phyloP scores from a whole-genome alignment of 805 yeast species.

The Pichia scutulata region DNA sequence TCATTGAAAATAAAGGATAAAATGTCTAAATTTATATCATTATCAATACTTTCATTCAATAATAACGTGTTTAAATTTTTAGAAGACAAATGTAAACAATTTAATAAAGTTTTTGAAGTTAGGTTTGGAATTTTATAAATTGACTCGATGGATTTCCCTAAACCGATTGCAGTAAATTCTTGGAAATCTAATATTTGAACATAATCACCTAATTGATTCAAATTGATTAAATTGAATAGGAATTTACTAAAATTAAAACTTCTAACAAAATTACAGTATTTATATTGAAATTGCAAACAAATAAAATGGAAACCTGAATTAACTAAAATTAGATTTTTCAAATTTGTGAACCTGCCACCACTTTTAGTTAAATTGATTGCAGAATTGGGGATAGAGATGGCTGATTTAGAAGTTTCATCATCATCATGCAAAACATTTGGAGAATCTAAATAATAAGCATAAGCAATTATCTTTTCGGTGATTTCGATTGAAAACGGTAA shows the following conservation, averaged over 20 bases:
- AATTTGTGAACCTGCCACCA: slow-evolving; percentile 20
- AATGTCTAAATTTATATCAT: slow-evolving; percentile 60
- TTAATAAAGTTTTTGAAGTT: slow-evolving; percentile 60
- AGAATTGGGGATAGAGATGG: neutral
- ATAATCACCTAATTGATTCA: slow-evolving; percentile 44
- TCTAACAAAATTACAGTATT: slow-evolving; percentile 66
- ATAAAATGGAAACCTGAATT: slow-evolving; percentile 52
- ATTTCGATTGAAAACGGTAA: slow-evolving; percentile 28
- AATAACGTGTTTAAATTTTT: slow-evolving; percentile 71
- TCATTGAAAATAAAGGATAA: slow-evolving; percentile 47
- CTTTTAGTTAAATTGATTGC: slow-evolving; percentile 20
- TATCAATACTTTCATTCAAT: slow-evolving; percentile 80
- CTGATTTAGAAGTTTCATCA: neutral
- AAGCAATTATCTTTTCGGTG: slow-evolving; percentile 26
- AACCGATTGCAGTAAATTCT: slow-evolving; percentile 81
- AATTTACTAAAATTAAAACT: slow-evolving; percentile 75
- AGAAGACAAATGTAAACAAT: slow-evolving; percentile 47
- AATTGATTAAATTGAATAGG: slow-evolving; percentile 43
- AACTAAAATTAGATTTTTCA: slow-evolving; percentile 33
- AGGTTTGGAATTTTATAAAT: slow-evolving; percentile 88
- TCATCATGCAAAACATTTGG: slow-evolving; percentile 6
- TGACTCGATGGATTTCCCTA: slow-evolving; percentile 86
- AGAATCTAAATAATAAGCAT: slow-evolving; percentile 24
- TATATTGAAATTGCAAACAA: slow-evolving; percentile 50
- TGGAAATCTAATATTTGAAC: slow-evolving; percentile 79